Evolutionary conservation across 169 alveolate species (phyloP), one percentile per base, ranked within the genome.

Genomic region (Plasmodium inui): DNA sequence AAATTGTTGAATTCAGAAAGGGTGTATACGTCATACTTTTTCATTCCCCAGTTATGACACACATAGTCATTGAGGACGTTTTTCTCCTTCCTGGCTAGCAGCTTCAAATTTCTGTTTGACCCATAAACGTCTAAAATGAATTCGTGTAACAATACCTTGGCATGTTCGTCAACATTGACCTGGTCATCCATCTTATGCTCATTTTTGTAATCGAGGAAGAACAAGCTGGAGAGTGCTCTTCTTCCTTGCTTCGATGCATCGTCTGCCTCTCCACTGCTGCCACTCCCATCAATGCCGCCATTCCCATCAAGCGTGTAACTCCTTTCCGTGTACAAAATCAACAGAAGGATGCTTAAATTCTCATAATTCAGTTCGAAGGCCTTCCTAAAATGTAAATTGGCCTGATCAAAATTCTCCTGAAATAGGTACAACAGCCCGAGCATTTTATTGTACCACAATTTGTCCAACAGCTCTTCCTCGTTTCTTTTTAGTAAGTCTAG

Each of bases 121-220:
- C 94, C 94, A 61, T 89, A 89, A 17, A 79, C 71, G 50, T 89
- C 90, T 67, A 89, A 89, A 79, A 89, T 89, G 7, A 61, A 89
- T 12, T 89, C 94, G 72, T 89, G 88, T 41, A 89, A 71, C 12
- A 89, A 17, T 22, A 89, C 79, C n/a, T 89, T 89, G 0, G 44
- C 83, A 61, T 73, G 41, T 22, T 79, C 71, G 1, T 79, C 44
- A 2, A 89, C 50, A 26, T 61, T 39, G 6, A 89, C 89, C 57
- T 89, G 34, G 79, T 78, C 82, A 39, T 78, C 73, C 78, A n/a
- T 39, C 17, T 71, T 89, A 32, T 89, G 94, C 30, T 89, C 90
- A 67, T 89, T 28, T 67, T 89, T 89, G 28, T 89, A 89, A 30
- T 89, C 94, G 0, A 89, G 67, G 67, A 61, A 89, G 57, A 89